phyloP scores from a whole-genome alignment of 2,329 filamentous ascomycete species.

The Huntiella decipiens region DNA sequence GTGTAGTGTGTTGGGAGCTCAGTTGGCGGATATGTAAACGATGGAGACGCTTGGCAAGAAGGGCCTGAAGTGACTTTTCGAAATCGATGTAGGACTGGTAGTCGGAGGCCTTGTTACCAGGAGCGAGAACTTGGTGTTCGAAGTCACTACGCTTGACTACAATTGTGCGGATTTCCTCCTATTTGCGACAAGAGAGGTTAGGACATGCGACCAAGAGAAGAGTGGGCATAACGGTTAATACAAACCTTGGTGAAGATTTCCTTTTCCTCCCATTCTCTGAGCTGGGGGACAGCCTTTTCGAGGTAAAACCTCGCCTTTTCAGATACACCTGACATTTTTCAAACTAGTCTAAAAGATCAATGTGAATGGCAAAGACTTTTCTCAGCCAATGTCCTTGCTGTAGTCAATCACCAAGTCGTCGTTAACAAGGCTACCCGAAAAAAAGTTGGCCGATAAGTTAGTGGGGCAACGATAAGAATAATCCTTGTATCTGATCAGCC shows the following conservation, averaged over 20 bases:
- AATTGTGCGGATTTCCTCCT: conserved; percentile 81
- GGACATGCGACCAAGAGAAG: conserved; percentile 4
- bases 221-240: conserved; percentile 6
- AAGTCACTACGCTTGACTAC: conserved; percentile 81
- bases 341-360: neutral
- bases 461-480: conserved; percentile 5
- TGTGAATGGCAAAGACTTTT: neutral
- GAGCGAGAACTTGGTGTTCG: conserved; percentile 75
- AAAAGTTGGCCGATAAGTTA: conserved; percentile 9
- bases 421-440: conserved; percentile 13
- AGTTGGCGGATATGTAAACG: conserved; percentile 55
- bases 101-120: conserved; percentile 56
- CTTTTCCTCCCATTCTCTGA: conserved; percentile 82
- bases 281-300: conserved; percentile 77
- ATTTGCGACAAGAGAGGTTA: conserved; percentile 10
- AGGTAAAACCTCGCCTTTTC: conserved; percentile 93
- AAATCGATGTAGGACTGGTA: conserved; percentile 68
- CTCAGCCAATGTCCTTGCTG: neutral
- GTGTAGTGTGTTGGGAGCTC: conserved; percentile 49
- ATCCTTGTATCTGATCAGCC: conserved; percentile 7
- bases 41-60: conserved; percentile 67
- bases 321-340: conserved; percentile 56
- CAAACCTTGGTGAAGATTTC: conserved; percentile 66
- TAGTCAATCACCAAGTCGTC: conserved; percentile 3
- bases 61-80: conserved; percentile 50